These are phyloP conservation scores for Firmiana major DNA, from an alignment of 345 rosid species.

Conservation along the genomic window DNA sequence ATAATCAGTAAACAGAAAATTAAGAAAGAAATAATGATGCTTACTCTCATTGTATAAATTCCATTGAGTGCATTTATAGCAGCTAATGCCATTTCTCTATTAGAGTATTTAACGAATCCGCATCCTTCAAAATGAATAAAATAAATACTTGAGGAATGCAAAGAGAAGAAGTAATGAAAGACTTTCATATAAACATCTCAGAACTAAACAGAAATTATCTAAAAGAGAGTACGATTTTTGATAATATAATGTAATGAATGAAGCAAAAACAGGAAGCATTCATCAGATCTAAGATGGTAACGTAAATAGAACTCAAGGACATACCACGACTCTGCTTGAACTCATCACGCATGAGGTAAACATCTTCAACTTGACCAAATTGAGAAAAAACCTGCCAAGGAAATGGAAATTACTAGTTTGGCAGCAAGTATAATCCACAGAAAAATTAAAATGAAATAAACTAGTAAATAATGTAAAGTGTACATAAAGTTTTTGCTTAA, in stretches of 20 bases:
- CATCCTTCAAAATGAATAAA: constrained; percentile 61
- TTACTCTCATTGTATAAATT: constrained; percentile 82
- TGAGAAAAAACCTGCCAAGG: constrained; percentile 65
- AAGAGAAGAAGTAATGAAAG: neutral
- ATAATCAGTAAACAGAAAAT: constrained; percentile 17
- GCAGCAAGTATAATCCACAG: neutral
- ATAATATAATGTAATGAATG: neutral
- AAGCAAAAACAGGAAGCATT: neutral
- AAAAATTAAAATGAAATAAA: neutral
- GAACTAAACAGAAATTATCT: neutral
- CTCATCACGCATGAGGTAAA: constrained; percentile 98
- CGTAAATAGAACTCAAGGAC: constrained; percentile 19
- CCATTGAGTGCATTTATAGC: constrained; percentile 92
- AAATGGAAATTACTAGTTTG: constrained; percentile 8
- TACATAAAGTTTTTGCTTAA: neutral
- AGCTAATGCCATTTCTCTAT: constrained; percentile 82
- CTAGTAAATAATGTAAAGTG: neutral
- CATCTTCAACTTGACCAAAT: constrained; percentile 94
- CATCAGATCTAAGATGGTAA: constrained; percentile 8
- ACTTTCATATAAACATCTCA: constrained; percentile 3
- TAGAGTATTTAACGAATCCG: constrained; percentile 90
- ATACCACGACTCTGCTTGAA: constrained; percentile 93
- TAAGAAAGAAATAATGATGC: constrained; percentile 23
- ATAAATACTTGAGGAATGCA: neutral
- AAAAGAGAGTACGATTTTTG: neutral